These are phyloP conservation scores for Neopestalotiopsis sp. DNA, from an alignment of 2,329 filamentous ascomycete genomes.

Conservation along the genomic window DNA sequence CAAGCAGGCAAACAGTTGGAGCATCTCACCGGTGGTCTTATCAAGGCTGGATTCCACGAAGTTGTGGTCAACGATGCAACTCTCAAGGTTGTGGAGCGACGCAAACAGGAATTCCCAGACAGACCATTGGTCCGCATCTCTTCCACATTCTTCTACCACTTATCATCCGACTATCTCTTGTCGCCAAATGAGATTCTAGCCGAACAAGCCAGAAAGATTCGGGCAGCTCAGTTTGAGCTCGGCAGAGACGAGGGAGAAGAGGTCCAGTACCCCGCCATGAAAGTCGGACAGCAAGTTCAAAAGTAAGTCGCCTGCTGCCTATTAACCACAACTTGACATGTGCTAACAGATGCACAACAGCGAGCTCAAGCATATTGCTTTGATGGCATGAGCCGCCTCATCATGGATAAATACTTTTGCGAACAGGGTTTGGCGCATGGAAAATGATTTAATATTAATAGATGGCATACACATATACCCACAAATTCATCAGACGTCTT, in stretches of 20 bases:
- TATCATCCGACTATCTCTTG: constrained; percentile 62
- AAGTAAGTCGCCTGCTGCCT: constrained; percentile 46
- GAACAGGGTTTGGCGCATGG: background rate
- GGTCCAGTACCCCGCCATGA: constrained; percentile 55
- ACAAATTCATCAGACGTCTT: background rate
- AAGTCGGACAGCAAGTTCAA: constrained; percentile 65
- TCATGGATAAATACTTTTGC: background rate
- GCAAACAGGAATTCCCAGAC: constrained; percentile 48
- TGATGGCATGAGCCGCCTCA: constrained; percentile 47
- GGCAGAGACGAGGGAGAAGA: constrained; percentile 61
- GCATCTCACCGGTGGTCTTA: constrained; percentile 64
- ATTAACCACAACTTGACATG: constrained; percentile 18
- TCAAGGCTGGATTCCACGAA: constrained; percentile 68
- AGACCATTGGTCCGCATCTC: constrained; percentile 63
- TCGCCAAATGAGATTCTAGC: constrained; percentile 55
- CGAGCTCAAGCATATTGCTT: constrained; percentile 59
- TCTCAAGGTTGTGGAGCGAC: constrained; percentile 49
- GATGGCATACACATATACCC: constrained; percentile 37
- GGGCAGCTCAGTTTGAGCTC: constrained; percentile 51
- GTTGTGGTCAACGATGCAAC: constrained; percentile 63
- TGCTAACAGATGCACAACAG: constrained; percentile 32
- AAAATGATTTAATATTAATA: constrained; percentile 51
- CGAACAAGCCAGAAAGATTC: constrained; percentile 49
- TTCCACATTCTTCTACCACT: constrained; percentile 67
- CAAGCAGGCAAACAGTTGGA: constrained; percentile 69